Conservation (phyloP, 441 rosid genomes). For the Gossypium trilobum region DNA sequence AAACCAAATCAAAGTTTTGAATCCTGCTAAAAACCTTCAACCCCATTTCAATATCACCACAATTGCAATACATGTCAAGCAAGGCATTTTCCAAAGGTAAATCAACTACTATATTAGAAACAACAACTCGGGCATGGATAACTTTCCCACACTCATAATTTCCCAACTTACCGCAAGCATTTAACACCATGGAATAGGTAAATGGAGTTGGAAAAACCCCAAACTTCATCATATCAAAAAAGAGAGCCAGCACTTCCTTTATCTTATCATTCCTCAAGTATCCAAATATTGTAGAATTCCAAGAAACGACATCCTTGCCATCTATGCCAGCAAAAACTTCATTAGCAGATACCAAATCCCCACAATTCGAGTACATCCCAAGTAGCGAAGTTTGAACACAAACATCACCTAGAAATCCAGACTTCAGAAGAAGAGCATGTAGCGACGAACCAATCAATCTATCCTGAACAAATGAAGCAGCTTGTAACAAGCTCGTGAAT, state of each 20-base stretch:
- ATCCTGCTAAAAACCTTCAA: conserved; percentile 38
- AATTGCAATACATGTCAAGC: conserved; percentile 75
- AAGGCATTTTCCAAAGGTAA: conserved; percentile 64
- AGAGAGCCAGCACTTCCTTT: conserved; percentile 38
- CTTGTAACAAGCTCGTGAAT: conserved; percentile 62
- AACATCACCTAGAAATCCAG: conserved; percentile 38
- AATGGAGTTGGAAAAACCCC: conserved; percentile 50
- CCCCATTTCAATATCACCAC: conserved; percentile 41
- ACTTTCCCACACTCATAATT: conserved; percentile 36
- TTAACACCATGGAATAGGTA: conserved; percentile 62
- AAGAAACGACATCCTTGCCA: conserved; percentile 55
- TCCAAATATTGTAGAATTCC: conserved; percentile 70
- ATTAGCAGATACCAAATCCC: conserved; percentile 53
- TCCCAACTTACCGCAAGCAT: conserved; percentile 52
- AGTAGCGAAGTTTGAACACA: conserved; percentile 66
- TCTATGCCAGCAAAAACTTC: conserved; percentile 36
- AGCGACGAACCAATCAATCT: conserved; percentile 39
- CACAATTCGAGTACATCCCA: conserved; percentile 58
- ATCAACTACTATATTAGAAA: conserved; percentile 36
- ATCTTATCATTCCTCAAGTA: conserved; percentile 50
- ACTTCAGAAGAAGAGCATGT: conserved; percentile 45
- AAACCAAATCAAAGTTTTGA: conserved; percentile 45
- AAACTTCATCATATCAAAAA: conserved; percentile 41
- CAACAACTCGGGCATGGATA: conserved; percentile 46
- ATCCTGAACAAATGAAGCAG: conserved; percentile 42